Evolutionary conservation across 139 green algal genomes (phyloP), one percentile per base, ranked within the genome.

Genomic region (Volvox reticuliferus): DNA sequence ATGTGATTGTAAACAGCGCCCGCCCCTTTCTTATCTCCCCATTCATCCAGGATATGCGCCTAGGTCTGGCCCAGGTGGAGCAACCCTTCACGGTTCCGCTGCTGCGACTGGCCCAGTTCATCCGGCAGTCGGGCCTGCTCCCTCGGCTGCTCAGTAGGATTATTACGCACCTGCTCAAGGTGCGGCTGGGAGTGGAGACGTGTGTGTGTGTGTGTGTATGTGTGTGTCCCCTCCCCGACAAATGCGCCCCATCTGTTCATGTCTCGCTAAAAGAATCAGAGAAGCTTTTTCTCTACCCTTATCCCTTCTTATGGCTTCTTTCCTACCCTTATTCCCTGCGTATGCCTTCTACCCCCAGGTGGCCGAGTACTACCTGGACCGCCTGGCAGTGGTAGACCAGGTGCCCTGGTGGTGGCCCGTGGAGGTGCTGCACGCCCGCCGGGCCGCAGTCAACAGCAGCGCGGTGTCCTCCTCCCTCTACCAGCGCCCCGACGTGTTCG

Each of bases 321-420:
- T 16, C 65, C 65, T 73, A 24, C 24, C 65, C 65, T 28, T 28
- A 24, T 28, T 73, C 65, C 65, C 65, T 24, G 65, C 21, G 65
- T 24, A 28, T 73, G 16, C 16, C 65, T 73, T 73, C 65, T 16
- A 68, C 68, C 12, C 85, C 0, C 69, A 89, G 85, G 21, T 50
- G 21, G 68, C 76, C 26, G 85, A 82, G 78, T 69, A 86, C 36
- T 85, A 68, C 73, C 85, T 93, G 84, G 73, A 88, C 22, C 85
- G 91, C 14, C 87, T 94, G 37, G 83, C 92, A 44, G 79, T 92
- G 28, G 75, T 30, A 14, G 89, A 94, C 69, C 78, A 91, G 87
- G 76, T 86, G 65, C 92, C 92, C 35, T 94, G 92, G 92, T 94
- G 92, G 92, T 94, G 92, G 92, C 89, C 89, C 1, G 30, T 63